Conservation (phyloP, 306 rosid genomes). For the Sicyos baderoa region DNA sequence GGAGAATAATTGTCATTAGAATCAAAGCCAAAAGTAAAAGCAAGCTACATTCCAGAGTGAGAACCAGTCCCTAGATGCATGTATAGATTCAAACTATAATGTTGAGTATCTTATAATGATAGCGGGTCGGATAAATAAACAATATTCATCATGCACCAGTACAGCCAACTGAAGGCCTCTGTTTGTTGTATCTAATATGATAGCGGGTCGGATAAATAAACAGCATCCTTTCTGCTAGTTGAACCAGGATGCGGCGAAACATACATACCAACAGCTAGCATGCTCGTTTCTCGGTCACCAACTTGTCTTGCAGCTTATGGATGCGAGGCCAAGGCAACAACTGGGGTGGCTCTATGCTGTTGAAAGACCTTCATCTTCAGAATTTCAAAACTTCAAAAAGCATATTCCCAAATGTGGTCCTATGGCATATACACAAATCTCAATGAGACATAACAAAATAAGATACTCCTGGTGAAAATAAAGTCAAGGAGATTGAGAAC, state of each 20-base stretch:
- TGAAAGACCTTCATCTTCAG: slow-evolving; percentile 28
- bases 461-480: not conserved
- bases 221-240: not conserved
- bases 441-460: not conserved
- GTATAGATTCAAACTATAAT: not conserved
- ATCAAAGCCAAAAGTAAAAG: not conserved
- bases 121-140: not conserved
- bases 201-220: slow-evolving; percentile 17
- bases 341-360: slow-evolving; percentile 29
- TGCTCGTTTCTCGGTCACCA: slow-evolving; percentile 15
- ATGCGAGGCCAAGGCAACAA: slow-evolving; percentile 23
- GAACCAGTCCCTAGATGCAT: not conserved
- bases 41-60: not conserved
- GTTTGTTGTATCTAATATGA: slow-evolving; percentile 11
- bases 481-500: not conserved
- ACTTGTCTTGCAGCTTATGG: slow-evolving; percentile 27
- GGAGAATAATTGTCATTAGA: not conserved
- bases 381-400: slow-evolving; percentile 27
- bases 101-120: not conserved
- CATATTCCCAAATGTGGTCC: slow-evolving; percentile 26
- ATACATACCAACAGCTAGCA: slow-evolving; percentile 7
- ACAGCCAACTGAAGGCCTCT: not conserved
- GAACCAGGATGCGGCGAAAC: slow-evolving; percentile 11
- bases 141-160: slow-evolving; percentile 13
- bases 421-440: slow-evolving; percentile 27